Evolutionary conservation across 306 rosid genomes (phyloP).

Genomic region (Mimosa bimucronata): DNA sequence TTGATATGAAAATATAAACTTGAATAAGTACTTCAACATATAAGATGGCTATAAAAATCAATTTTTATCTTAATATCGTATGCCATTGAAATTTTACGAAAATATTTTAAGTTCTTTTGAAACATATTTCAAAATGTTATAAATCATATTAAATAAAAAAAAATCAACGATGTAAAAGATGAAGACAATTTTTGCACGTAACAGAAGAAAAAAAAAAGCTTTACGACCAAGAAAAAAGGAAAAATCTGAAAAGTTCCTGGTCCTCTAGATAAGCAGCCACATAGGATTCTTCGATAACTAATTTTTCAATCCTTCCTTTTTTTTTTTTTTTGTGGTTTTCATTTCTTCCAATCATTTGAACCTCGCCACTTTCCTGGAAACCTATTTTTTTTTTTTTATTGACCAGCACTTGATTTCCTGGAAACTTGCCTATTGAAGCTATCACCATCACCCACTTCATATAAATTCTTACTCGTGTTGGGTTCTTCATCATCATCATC

Average conservation of each 20-base stretch:
- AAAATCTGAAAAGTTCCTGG: not conserved
- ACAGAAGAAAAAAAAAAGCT: not conserved
- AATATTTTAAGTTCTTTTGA: not conserved
- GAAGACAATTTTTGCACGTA: not conserved
- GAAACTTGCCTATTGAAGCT: conserved; percentile 30
- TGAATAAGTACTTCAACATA: too few relatives aligned
- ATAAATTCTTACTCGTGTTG: not conserved
- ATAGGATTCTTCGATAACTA: not conserved
- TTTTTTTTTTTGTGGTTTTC: not conserved
- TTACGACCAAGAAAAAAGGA: not conserved
- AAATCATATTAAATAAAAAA: too few relatives aligned
- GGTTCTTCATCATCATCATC: not conserved
- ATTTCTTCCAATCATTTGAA: not conserved
- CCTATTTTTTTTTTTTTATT: not conserved
- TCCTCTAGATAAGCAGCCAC: not conserved
- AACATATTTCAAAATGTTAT: not conserved
- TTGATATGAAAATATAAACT: too few relatives aligned
- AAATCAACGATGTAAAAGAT: too few relatives aligned
- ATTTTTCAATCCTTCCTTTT: not conserved
- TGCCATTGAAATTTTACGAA: not conserved
- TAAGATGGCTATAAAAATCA: too few relatives aligned
- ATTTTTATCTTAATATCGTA: not conserved
- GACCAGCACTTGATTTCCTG: not conserved
- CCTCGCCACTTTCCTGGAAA: conserved; percentile 34
- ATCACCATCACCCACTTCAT: conserved; percentile 17